Evolutionary conservation across 129 eudicot species (phyloP).

Genomic region (Cynara cardunculus): DNA sequence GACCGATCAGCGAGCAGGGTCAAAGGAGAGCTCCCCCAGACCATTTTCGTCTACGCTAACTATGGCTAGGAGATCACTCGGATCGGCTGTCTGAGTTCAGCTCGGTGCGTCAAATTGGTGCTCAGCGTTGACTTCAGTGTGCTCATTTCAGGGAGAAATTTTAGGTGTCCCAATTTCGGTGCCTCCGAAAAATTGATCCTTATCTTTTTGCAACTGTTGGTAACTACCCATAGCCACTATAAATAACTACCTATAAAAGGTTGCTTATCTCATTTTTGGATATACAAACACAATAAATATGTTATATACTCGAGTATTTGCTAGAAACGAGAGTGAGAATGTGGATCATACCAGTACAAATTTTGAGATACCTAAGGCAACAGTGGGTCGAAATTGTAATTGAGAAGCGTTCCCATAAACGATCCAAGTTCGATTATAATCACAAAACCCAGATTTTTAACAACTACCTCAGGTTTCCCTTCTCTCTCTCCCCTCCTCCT

Average conservation of each 20-base stretch:
- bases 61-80: background rate
- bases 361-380: background rate
- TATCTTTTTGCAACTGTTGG: background rate
- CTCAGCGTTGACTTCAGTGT: background rate
- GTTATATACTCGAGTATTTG: background rate
- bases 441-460: background rate
- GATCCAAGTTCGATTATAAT: background rate
- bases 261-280: background rate
- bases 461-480: background rate
- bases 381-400: background rate
- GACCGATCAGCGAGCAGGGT: too few relatives aligned
- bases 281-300: background rate
- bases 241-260: background rate
- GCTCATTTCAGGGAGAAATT: background rate
- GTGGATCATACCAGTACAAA: background rate
- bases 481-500: background rate
- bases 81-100: background rate
- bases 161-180: background rate
- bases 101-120: background rate
- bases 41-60: background rate
- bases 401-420: background rate
- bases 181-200: background rate
- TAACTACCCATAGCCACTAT: background rate
- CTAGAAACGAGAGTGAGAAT: background rate
- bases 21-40: too few relatives aligned